Base-by-base conservation (phyloP, 805 yeast species). In the Yarrowia porcina region DNA sequence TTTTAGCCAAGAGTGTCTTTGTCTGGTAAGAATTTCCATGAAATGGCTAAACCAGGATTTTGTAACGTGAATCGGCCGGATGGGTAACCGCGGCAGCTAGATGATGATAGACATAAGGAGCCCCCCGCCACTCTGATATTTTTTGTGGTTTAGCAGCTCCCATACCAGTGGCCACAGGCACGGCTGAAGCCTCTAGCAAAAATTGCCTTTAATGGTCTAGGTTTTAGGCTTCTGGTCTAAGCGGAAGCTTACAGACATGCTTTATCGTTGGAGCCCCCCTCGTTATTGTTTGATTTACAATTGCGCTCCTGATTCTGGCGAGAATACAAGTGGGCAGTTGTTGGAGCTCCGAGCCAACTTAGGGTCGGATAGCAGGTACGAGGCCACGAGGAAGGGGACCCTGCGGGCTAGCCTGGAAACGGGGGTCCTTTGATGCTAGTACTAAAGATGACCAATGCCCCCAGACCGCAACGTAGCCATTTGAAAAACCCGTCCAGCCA, bases 381-480 rank as follows among this genome's bases (percentile, higher is more conserved):
- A 21, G 38, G 20, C 56, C 56, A 32, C 56, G 30, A 21, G 18
- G 36, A 18, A 28, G 30, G 36, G 56, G 20, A 49, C 56, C 56
- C 56, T 49, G 30, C 56, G 28, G 25, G 21, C 56, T 47, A 47
- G 52, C 36, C 54, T 18, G 38, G 20, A 20, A 21, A n/a, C n/a
- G n/a, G n/a, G 27, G 25, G 38, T 25, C 17, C 13, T 32, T 7
- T 20, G 13, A 21, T 15, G 28, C 39, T 32, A 49, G 30, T 49
- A 49, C 56, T 32, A 32, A 49, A 49, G 56, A 49, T 49, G 56
- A 49, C 39, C 56, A 47, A 32, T 21, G 20, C 39, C 54, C 56
- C 15, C 15, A 27, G 18, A 6, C 13, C 8, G 41, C 28, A 32
- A 49, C 56, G 39, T 49, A 32, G 39, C 38, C 39, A 7, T 21